Evolutionary conservation across 768 basidiomycete species (phyloP), one percentile per base, ranked within the genome.

Genomic region (Leccinum incarnatum): DNA sequence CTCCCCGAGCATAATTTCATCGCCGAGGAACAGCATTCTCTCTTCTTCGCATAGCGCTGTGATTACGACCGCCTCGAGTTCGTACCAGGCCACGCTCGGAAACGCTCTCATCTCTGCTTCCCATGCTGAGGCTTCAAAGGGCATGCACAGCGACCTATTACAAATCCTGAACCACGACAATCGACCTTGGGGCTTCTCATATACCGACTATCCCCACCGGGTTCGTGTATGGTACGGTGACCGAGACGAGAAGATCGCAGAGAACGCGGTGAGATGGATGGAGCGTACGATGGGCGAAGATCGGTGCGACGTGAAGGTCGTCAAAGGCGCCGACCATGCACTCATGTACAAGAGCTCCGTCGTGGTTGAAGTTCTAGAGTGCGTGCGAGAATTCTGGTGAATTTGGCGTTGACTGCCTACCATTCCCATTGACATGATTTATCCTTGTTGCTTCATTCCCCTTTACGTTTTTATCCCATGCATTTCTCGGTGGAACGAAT

Each of bases 221-320:
- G 89, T 92, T 49, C 84, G 83, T 46, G 86, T 99, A 42, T 98
- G 93, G 93, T 94, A 94, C 63, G 96, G 96, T 3, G 91, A 94
- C 65, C 83, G 81, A 62, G 96, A 99, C 72, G 96, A 98, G 74
- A 89, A 88, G 76, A 96, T 99, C 60, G 88, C 89, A 34, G 89
- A 96, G 71, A 87, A 89, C 65, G 91, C 93, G 48, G 88, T 98
- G 42, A 76, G 89, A 65, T 96, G 93, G 93, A 91, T 95, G 90
- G 91, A 95, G 73, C 84, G 83, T 61, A 84, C 82, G 36, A 91
- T 95, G 89, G 82, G 85, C 19, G 80, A 81, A 47, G 86, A 86
- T 42, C 77, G 80, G 57, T 96, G 94, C 70, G 77, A 79, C 47
- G 85, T 99, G 37, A 84, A 87, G 67, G 86, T 97, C 45, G 86